Evolutionary conservation across 1,139 yeast species (phyloP), one percentile per base, ranked within the genome.

Genomic region (Pichia sp.): DNA sequence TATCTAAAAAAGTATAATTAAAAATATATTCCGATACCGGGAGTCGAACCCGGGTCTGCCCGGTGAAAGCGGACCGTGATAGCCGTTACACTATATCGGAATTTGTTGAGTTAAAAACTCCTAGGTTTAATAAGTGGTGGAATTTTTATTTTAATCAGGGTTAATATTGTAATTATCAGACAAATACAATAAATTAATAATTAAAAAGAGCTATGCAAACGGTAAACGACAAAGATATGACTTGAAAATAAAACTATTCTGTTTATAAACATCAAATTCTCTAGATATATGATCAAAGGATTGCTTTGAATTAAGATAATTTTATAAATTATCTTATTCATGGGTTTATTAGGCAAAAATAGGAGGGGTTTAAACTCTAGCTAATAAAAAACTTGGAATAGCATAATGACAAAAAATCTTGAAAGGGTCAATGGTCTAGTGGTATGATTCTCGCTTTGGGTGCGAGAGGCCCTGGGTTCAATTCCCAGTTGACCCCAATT

Each of bases 11-110:
- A 18, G 18, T 18, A 18, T 18, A 34, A 11, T 34, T 6, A 27
- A 27, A 36, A 36, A 43, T 4, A 43, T 11, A 42, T 74, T 78
- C 83, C 83, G 81, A 76, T 76, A 73, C 82, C 79, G 82, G 83
- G 83, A 77, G 79, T 78, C 80, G 83, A 78, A 78, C 83, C 82
- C 82, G 79, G 83, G 80, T 77, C 71, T 78, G 81, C 81, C 76
- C 82, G 80, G 83, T 78, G 83, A 77, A 76, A 78, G 81, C 79
- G 81, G 76, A 76, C 81, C 80, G 80, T 78, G 83, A 76, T 78
- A 78, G 80, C 83, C 83, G 79, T 76, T 78, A 77, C 82, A 77
- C 82, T 74, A 77, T 72, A 77, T 76, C 81, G 82, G 82, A 77
- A 2, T 27, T 36, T 37, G 8, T 35, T 34, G 36, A n/a, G 11